A percentile compares a stretch with the other conserved stretches of the same genome.
Conservation (phyloP, 345 rosid genomes). For the Brassica nigra region DNA sequence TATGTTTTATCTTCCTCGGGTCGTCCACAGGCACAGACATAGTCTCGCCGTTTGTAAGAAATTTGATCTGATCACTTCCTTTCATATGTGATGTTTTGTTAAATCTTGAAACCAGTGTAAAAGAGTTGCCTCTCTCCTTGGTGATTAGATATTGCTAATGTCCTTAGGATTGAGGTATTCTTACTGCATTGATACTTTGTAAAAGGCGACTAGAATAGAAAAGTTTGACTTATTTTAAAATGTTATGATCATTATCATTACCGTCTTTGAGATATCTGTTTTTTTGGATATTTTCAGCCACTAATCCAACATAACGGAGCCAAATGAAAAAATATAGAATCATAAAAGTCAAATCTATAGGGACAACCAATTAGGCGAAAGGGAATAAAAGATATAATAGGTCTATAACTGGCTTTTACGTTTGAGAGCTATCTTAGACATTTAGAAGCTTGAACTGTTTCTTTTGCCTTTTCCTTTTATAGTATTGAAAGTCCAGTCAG, state of each 20-base stretch:
- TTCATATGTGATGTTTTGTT: neutral
- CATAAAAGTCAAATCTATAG: constrained; percentile 47
- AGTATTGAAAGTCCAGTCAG: no score
- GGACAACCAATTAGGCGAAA: no score
- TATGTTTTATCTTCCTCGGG: constrained; percentile 30
- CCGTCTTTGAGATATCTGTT: constrained; percentile 12
- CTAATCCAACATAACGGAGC: constrained; percentile 52
- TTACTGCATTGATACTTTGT: neutral
- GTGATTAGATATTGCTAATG: neutral
- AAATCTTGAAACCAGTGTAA: neutral
- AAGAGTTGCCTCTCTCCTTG: neutral
- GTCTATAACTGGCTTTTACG: constrained; percentile 15
- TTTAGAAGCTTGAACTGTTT: neutral
- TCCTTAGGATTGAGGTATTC: neutral
- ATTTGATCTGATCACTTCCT: neutral
- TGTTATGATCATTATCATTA: neutral
- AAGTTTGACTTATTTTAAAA: neutral
- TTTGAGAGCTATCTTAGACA: neutral
- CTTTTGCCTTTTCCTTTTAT: neutral
- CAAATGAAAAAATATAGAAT: constrained; percentile 93
- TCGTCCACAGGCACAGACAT: constrained; percentile 29
- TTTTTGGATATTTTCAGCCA: constrained; percentile 57
- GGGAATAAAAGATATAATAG: no score
- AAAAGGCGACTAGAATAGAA: neutral
- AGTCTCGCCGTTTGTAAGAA: neutral